Conservation (phyloP, 495 filamentous ascomycete species). For the Tuber calosporum region DNA sequence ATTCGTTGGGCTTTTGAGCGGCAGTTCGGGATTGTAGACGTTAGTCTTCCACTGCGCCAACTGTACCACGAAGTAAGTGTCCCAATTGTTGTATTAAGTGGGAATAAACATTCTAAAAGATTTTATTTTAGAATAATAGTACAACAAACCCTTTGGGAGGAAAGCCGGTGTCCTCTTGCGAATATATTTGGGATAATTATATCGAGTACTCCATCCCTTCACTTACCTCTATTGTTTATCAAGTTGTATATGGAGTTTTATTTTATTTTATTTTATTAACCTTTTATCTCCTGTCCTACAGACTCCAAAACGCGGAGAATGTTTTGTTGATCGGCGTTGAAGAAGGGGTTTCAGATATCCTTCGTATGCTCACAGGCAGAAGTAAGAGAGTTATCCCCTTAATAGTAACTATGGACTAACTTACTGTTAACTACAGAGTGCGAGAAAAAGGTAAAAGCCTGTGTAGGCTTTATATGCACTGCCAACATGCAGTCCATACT, state of each 20-base stretch:
- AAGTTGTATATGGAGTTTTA: not conserved
- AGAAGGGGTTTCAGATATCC: slow-evolving; percentile 45
- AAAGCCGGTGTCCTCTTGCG: slow-evolving; percentile 65
- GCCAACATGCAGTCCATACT: not conserved
- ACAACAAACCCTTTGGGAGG: not conserved
- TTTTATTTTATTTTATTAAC: not conserved
- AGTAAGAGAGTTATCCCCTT: slow-evolving; percentile 32
- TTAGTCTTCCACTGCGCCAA: slow-evolving; percentile 74
- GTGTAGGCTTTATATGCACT: not conserved
- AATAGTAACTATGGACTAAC: not conserved
- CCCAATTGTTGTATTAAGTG: slow-evolving; percentile 3
- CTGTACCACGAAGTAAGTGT: slow-evolving; percentile 51
- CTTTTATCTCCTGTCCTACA: slow-evolving; percentile 30
- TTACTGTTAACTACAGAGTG: not conserved
- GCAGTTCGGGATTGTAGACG: slow-evolving; percentile 74
- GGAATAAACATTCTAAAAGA: not conserved
- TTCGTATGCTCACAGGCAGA: slow-evolving; percentile 45
- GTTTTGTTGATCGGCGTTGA: slow-evolving; percentile 82
- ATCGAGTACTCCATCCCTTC: slow-evolving; percentile 54
- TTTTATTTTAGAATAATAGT: not conserved
- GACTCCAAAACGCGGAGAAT: slow-evolving; percentile 57
- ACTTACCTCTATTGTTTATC: slow-evolving; percentile 13
- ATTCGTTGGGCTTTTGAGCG: slow-evolving; percentile 69
- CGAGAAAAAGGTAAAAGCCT: not conserved
- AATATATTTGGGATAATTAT: slow-evolving; percentile 95